Evolutionary conservation across 2,329 filamentous ascomycete species (phyloP), one percentile per base, ranked within the genome.

Genomic region (Alternaria gaisen): DNA sequence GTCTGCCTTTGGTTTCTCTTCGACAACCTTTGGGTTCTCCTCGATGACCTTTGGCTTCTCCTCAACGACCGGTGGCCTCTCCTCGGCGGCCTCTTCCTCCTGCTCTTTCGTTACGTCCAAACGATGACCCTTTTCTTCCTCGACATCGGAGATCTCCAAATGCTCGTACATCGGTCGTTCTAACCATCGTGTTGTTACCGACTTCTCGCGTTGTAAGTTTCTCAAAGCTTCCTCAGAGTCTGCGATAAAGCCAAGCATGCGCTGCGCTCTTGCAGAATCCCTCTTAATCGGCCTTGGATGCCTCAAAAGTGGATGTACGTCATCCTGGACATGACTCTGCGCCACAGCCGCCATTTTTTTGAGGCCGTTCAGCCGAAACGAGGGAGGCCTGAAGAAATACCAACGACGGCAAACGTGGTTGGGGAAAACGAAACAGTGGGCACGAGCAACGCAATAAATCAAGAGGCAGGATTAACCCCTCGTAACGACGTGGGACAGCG

Each of bases 161-260:
- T 69, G 64, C 36, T 65, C 64, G 41, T 72, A 70, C 60, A 71
- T 64, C 30, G 70, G 70, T 18, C 66, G 65, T 61, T 72, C 70
- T 26, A 72, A 46, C 70, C 70, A 72, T 72, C 64, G 65, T 61
- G 70, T 72, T 20, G 70, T 72, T 36, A 67, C 51, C 3, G 70
- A 72, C 32, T 65, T 70, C 54, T 71, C 69, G 16, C 70, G 66
- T 51, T 68, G 63, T 18, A 72, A 51, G 42, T 41, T 55, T 46
- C 52, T 61, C 18, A 60, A 46, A 14, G 60, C 64, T 44, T 69
- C 70, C 52, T 69, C 69, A 34, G 68, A 66, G 32, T 70, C 70
- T 32, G 69, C 65, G 34, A 73, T 66, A 32, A 72, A 41, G 12
- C 63, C 66, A 28, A 73, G 61, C 67, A 73, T 72, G 54, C 65